Conservation (phyloP, 23 red algal species). For the Gracilaria gracilis region DNA sequence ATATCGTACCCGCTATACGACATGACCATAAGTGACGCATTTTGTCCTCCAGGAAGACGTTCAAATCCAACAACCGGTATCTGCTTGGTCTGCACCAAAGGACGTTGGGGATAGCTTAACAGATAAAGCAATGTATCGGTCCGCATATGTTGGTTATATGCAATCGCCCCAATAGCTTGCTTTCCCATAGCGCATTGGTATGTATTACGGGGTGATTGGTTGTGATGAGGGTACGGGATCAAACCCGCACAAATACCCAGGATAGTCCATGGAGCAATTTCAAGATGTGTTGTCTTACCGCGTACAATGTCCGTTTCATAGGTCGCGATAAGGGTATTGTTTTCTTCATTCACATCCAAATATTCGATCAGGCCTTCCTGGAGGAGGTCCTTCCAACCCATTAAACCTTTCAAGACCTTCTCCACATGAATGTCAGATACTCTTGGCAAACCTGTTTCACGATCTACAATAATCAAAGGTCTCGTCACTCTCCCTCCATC, state of each 20-base stretch:
- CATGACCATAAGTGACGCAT: slow-evolving; percentile 92
- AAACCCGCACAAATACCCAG: slow-evolving; percentile 94
- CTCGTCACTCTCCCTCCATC: slow-evolving; percentile 94
- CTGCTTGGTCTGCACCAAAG: slow-evolving; percentile 78
- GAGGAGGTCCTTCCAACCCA: slow-evolving; percentile 85
- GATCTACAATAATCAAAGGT: slow-evolving; percentile 90
- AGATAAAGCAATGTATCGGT: slow-evolving; percentile 95
- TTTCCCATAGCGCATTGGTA: slow-evolving; percentile 99
- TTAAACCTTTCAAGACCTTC: slow-evolving; percentile 61
- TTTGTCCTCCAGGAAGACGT: slow-evolving; percentile 93
- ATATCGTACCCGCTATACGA: slow-evolving; percentile 99
- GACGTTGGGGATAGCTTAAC: slow-evolving; percentile 89
- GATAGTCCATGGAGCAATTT: slow-evolving; percentile 92
- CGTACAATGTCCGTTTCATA: slow-evolving; percentile 69
- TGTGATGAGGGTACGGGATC: slow-evolving; percentile 97
- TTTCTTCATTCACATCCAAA: slow-evolving; percentile 98
- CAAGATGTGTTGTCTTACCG: slow-evolving; percentile 89
- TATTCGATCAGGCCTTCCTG: slow-evolving; percentile 96
- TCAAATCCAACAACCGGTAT: slow-evolving; percentile 80
- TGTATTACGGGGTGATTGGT: slow-evolving; percentile 97
- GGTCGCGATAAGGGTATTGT: slow-evolving; percentile 91
- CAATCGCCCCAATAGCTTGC: slow-evolving; percentile 95
- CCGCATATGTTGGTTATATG: slow-evolving; percentile 92
- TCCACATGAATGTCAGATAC: slow-evolving; percentile 77
- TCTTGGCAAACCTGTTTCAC: slow-evolving; percentile 58